Evolutionary conservation across 1,284 basidiomycete genomes (phyloP), one percentile per base, ranked within the genome.

Genomic region (Trichosporon ovoides): DNA sequence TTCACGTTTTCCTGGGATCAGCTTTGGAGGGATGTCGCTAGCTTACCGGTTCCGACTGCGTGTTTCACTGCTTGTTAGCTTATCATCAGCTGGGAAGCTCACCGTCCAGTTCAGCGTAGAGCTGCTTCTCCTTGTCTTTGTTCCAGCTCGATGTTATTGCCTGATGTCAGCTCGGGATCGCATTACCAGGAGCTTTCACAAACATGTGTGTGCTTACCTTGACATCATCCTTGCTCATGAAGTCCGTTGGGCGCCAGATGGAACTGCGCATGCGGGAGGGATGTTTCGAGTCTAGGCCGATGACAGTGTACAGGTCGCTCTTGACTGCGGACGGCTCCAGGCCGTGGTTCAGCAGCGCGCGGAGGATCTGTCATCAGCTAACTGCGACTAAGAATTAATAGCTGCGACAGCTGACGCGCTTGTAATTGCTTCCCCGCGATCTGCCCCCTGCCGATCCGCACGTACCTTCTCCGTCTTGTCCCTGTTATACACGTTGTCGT

Each of bases 221-320:
- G 59, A 69, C 57, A 0, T 36, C 65, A 3, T 56, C 66, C 16
- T 59, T 55, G 36, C 22, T 13, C 43, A 70, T 61, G 14, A 71
- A 59, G 40, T 74, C 72, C 14, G 28, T 37, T 3, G 68, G 63
- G 10, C 67, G 64, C 63, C 66, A 72, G 10, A 74, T 63, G 4
- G 65, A 68, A 14, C 73, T 71, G 3, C 70, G 63, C 46, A 77
- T 63, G 31, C 68, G 66, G 18, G 66, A 68, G 3, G 68, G 61
- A 43, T 78, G 77, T 38, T 72, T 71, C n/a, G 71, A 74, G 56
- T 75, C 74, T 53, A 78, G 72, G 1, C 70, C 71, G 28, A 74
- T 67, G 2, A 69, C 22, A 0, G 76, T 77, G 63, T 76, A 76
- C 11, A 76, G 57, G 57, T 76, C 72, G 0, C 68, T 66, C 56